A percentile compares a stretch with the other conserved stretches of the same genome.
phyloP scores from a whole-genome alignment of 441 rosid species.

The Aquilaria agallochum region DNA sequence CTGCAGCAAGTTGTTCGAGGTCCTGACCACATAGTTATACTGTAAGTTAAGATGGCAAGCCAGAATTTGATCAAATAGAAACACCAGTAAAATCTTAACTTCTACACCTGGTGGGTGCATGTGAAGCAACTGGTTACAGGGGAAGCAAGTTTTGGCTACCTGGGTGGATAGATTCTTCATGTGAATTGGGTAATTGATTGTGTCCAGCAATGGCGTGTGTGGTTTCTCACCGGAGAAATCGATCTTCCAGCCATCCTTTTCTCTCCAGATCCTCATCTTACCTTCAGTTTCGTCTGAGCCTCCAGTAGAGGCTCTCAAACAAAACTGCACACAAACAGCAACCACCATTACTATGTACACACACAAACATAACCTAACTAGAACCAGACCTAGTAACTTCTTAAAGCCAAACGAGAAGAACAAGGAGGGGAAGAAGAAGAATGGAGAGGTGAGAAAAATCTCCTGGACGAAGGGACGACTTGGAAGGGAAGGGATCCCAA shows the following conservation, averaged over 20 bases:
- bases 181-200: conserved; percentile 56
- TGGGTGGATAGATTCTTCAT: conserved; percentile 56
- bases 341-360: neutral
- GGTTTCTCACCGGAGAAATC: conserved; percentile 51
- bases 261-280: conserved; percentile 26
- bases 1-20: conserved; percentile 69
- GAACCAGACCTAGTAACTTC: neutral
- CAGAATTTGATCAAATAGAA: too few species aligned
- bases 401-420: neutral
- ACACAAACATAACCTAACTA: neutral
- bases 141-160: conserved; percentile 26
- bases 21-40: conserved; percentile 29
- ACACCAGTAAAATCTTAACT: neutral
- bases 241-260: conserved; percentile 38
- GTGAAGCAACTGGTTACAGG: too few species aligned
- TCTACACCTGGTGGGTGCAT: too few species aligned
- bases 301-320: conserved; percentile 33
- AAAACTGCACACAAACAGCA: conserved; percentile 25
- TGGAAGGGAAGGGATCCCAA: too few species aligned
- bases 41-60: neutral
- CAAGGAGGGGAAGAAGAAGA: neutral
- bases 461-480: too few species aligned
- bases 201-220: conserved; percentile 62
- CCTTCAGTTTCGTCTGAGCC: conserved; percentile 26
- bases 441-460: too few species aligned